Evolutionary conservation across 208 protist genomes (phyloP).

Genomic region (Perkinsela sp.): DNA sequence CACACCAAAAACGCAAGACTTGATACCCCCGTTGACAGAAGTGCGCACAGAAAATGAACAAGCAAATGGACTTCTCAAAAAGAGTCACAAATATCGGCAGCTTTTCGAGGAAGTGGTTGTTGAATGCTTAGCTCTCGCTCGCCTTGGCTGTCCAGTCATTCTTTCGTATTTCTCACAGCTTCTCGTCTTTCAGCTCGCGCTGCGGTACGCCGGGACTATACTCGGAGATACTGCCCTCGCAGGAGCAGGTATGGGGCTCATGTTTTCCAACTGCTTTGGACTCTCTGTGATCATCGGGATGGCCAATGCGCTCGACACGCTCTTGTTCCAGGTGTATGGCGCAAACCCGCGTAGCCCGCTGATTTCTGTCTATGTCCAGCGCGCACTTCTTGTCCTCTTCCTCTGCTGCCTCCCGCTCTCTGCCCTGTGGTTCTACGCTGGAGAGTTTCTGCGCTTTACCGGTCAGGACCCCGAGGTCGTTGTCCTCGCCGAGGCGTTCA

Average conservation of each 20-base stretch:
- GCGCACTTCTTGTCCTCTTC: background rate
- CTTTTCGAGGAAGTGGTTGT: background rate
- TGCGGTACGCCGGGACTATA: background rate
- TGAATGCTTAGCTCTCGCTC: background rate
- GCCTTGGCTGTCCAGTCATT: background rate
- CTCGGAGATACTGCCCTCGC: background rate
- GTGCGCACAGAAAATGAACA: too few relatives aligned
- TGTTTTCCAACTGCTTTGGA: background rate
- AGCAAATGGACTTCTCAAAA: too few relatives aligned
- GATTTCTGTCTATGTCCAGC: slow-evolving; percentile 1
- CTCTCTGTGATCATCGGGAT: background rate
- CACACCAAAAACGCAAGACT: background rate
- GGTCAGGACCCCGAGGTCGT: background rate
- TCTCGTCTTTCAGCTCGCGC: background rate
- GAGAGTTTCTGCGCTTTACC: background rate
- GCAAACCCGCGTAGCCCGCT: background rate
- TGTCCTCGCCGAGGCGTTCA: background rate
- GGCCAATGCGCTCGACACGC: background rate
- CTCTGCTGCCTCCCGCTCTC: background rate
- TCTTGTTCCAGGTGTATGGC: background rate
- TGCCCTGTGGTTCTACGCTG: background rate
- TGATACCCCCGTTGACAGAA: too few relatives aligned
- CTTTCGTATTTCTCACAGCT: background rate
- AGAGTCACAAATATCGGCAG: too few relatives aligned
- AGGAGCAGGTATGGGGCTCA: background rate